Evolutionary conservation across 1,139 yeast species (phyloP).

Genomic region (Saccharomycopsis crataegensis): DNA sequence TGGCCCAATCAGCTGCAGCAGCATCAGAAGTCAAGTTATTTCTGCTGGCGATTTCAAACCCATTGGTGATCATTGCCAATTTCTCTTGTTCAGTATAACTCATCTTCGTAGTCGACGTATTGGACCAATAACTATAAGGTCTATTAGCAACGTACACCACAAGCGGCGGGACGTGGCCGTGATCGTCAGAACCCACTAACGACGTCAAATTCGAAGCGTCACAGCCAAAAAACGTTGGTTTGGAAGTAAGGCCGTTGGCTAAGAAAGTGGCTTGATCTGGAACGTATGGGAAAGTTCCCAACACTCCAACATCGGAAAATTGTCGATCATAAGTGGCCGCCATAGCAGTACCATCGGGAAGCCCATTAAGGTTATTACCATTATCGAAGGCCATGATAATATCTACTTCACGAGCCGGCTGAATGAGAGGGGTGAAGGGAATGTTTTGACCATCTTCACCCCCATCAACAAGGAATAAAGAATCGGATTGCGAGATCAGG

Average conservation of each 20-base stretch:
- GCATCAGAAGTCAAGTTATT: conserved; percentile 64
- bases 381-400: conserved; percentile 78
- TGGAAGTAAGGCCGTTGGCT: conserved; percentile 45
- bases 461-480: conserved; percentile 74
- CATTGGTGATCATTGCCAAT: conserved; percentile 60
- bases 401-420: conserved; percentile 65
- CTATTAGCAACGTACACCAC: conserved; percentile 75
- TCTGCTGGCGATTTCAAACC: conserved; percentile 71
- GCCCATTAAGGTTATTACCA: conserved; percentile 58
- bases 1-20: conserved; percentile 47
- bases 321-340: conserved; percentile 63
- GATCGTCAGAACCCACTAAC: conserved; percentile 28
- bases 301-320: conserved; percentile 48
- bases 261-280: conserved; percentile 65
- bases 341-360: conserved; percentile 78
- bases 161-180: conserved; percentile 53
- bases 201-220: conserved; percentile 58
- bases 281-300: conserved; percentile 68
- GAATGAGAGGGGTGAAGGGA: conserved; percentile 72
- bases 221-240: conserved; percentile 85
- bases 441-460: conserved; percentile 79
- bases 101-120: conserved; percentile 66
- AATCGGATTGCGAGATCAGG: conserved; percentile 27
- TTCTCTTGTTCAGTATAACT: conserved; percentile 54
- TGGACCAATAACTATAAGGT: conserved; percentile 59